Base-by-base conservation (phyloP, 2,329 filamentous ascomycete genomes). In the Cercospora sp. region DNA sequence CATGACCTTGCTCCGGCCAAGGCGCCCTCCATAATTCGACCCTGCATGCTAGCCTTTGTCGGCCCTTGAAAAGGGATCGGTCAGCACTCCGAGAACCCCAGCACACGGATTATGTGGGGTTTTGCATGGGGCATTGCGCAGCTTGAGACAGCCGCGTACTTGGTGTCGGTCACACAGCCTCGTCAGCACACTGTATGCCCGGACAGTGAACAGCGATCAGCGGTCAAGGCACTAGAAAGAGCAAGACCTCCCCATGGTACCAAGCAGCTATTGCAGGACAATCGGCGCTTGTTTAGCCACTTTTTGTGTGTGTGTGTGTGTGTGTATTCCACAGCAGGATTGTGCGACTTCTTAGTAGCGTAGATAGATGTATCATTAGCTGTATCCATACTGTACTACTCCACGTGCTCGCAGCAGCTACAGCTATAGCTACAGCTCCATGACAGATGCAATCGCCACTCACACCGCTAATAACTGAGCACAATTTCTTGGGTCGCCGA, bases 381-480 rank as follows among this genome's bases (percentile, higher is more conserved):
- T 62, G 60, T 62, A 62, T 51, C 31, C 16, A 36, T 53, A 63
- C 26, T 63, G 60, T 63, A 57, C 13, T 55, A 55, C 51, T 20
- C 31, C 48, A 55, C 23, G 48, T 28, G 48, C 48, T 55, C 48
- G 23, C 48, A 55, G 23, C 13, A 55, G 48, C 48, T 55, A 55
- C 12, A 55, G 48, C 48, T 55, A 42, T 9, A 55, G 48, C 48
- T 30, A 55, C 12, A 55, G 48, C 48, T 55, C 48, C 48, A n/a
- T 28, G 48, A 55, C 23, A 28, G 23, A 13, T 28, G 10, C 6
- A 16, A 28, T 30, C 20, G 30, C 23, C 7, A 42, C 36, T 42
- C 36, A 30, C 48, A 53, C 48, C 20, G 48, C 48, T 53, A 16
- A n/a, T 12, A 5, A 5, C 45, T 55, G 48, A 55, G 48, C 48